phyloP scores from a whole-genome alignment of 2,329 filamentous ascomycete species.

The Calonectria pseudoreteaudii region DNA sequence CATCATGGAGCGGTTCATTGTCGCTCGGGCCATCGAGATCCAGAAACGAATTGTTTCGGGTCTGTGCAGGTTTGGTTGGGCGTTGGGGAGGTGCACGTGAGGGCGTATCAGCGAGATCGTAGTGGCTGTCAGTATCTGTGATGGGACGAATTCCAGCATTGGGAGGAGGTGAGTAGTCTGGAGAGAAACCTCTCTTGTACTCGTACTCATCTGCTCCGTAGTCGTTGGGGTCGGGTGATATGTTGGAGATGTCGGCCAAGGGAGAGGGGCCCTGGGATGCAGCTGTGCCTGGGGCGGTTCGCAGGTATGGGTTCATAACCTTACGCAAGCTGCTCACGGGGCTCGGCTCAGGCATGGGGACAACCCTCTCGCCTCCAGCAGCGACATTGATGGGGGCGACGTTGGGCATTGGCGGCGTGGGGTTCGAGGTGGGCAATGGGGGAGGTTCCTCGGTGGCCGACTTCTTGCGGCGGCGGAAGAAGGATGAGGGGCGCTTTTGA shows the following conservation, averaged over 20 bases:
- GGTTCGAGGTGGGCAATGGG: conserved; percentile 64
- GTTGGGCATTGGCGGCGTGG: conserved; percentile 54
- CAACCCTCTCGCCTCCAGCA: conserved; percentile 44
- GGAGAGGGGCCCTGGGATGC: conserved; percentile 43
- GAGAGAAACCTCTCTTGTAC: conserved; percentile 74
- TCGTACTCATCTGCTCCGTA: conserved; percentile 42
- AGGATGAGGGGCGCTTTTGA: conserved; percentile 93
- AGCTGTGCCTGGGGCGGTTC: conserved; percentile 43
- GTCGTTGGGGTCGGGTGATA: conserved; percentile 31
- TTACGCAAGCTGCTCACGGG: conserved; percentile 84
- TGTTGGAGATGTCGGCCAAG: conserved; percentile 40
- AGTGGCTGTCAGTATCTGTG: conserved; percentile 53
- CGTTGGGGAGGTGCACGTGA: conserved; percentile 48
- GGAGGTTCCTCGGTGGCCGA: conserved; percentile 80
- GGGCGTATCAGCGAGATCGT: conserved; percentile 48
- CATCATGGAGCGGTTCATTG: conserved; percentile 53
- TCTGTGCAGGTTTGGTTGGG: conserved; percentile 43
- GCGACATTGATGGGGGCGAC: conserved; percentile 50
- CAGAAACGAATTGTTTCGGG: conserved; percentile 62
- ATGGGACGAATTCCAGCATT: conserved; percentile 79
- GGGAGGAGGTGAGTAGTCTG: conserved; percentile 78
- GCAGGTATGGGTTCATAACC: conserved; percentile 88
- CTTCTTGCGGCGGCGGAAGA: conserved; percentile 94
- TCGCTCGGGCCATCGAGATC: conserved; percentile 62
- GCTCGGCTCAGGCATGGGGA: conserved; percentile 60